Percentiles rank a stretch among this genome's conserved stretches.
phyloP scores from a whole-genome alignment of 208 protist genomes.

The Trypanosoma lewisi region DNA sequence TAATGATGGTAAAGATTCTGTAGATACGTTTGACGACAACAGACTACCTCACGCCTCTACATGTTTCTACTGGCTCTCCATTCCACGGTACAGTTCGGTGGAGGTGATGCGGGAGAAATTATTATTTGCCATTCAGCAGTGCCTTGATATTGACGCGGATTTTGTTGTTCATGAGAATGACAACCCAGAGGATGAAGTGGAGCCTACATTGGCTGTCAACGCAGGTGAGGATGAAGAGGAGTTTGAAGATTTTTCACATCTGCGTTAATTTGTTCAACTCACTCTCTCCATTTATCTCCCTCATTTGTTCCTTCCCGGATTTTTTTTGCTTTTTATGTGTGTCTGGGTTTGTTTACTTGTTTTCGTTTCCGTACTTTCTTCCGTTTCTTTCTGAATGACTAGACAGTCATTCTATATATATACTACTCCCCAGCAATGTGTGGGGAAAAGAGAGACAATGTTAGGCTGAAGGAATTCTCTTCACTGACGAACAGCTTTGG shows the following conservation, averaged over 20 bases:
- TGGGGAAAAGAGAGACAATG: not conserved
- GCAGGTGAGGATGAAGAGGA: constrained; percentile 70
- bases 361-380: constrained; percentile 1
- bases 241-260: constrained; percentile 89
- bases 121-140: constrained; percentile 95
- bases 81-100: constrained; percentile 90
- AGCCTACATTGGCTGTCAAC: constrained; percentile 54
- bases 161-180: constrained; percentile 82
- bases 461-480: not conserved
- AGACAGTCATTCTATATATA: not conserved
- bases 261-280: constrained; percentile 33
- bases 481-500: not conserved
- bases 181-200: constrained; percentile 38
- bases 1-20: not conserved
- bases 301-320: not conserved
- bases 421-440: no score
- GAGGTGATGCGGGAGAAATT: constrained; percentile 90
- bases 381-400: not conserved
- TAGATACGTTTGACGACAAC: constrained; percentile 51
- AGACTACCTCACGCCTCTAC: constrained; percentile 93
- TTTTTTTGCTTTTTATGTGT: constrained; percentile 6
- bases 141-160: constrained; percentile 95
- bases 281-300: constrained; percentile 15
- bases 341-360: not conserved
- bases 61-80: constrained; percentile 95